phyloP scores from a whole-genome alignment of 2,329 filamentous ascomycete genomes.

The Colletotrichum sp. region DNA sequence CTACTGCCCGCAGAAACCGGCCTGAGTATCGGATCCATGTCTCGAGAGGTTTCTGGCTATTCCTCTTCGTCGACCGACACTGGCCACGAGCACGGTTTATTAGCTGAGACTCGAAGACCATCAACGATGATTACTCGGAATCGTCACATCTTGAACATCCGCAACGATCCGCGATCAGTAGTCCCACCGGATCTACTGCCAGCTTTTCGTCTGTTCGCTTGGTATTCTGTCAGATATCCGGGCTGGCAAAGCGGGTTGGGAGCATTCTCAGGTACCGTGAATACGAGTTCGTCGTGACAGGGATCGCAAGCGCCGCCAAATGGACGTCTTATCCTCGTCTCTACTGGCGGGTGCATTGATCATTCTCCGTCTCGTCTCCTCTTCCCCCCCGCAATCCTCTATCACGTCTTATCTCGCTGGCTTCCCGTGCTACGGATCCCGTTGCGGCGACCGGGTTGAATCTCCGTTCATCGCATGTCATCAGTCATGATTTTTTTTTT shows the following conservation, averaged over 20 bases:
- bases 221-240: neutral
- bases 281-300: slow-evolving; percentile 15
- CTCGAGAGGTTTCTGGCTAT: neutral
- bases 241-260: neutral
- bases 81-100: neutral
- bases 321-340: slow-evolving; percentile 5
- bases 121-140: neutral
- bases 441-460: neutral
- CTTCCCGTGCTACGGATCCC: slow-evolving; percentile 14
- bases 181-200: neutral
- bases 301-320: slow-evolving; percentile 17
- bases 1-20: neutral
- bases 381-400: slow-evolving; percentile 17
- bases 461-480: slow-evolving; percentile 11
- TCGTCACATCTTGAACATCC: neutral
- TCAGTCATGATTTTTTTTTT: neutral
- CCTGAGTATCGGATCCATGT: neutral
- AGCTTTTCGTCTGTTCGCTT: neutral
- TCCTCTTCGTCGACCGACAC: neutral
- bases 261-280: slow-evolving; percentile 4
- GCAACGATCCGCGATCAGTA: neutral
- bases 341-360: slow-evolving; percentile 11
- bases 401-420: slow-evolving; percentile 22
- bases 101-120: neutral
- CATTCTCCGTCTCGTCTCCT: slow-evolving; percentile 18